A percentile compares a stretch with the other conserved stretches of the same genome.
phyloP scores from a whole-genome alignment of 805 yeast species.

The Candida sphagnicola region DNA sequence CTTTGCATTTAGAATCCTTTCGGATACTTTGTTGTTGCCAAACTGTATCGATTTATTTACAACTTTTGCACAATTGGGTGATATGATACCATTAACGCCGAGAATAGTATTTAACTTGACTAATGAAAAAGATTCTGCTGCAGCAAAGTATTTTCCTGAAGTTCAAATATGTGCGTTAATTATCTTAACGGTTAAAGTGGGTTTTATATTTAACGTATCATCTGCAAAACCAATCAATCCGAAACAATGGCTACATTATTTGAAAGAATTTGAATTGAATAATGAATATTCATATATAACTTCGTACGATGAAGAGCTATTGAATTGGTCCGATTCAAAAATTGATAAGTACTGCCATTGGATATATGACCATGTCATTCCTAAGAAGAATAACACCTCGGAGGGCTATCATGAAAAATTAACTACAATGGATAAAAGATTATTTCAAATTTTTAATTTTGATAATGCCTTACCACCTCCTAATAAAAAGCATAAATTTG shows the following conservation, averaged over 20 bases:
- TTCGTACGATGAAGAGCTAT: slow-evolving; percentile 21
- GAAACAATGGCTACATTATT: slow-evolving; percentile 13
- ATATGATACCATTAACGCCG: neutral
- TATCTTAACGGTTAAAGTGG: slow-evolving; percentile 26
- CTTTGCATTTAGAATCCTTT: slow-evolving; percentile 35
- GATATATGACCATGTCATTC: slow-evolving; percentile 36
- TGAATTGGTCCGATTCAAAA: slow-evolving; percentile 46
- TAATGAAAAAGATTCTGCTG: neutral
- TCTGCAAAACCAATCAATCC: slow-evolving; percentile 8
- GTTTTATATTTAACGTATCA: slow-evolving; percentile 19
- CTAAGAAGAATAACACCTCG: slow-evolving; percentile 13
- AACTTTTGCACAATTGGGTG: slow-evolving; percentile 18
- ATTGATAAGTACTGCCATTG: slow-evolving; percentile 48
- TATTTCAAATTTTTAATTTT: slow-evolving; percentile 27
- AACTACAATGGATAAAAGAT: slow-evolving; percentile 26
- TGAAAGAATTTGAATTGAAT: slow-evolving; percentile 15
- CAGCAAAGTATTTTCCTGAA: slow-evolving; percentile 30
- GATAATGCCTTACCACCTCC: slow-evolving; percentile 9
- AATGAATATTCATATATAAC: slow-evolving; percentile 12
- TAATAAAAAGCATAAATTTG: slow-evolving; percentile 4
- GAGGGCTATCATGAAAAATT: slow-evolving; percentile 14
- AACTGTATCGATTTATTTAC: slow-evolving; percentile 46
- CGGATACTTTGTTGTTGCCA: slow-evolving; percentile 43
- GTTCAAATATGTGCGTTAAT: slow-evolving; percentile 28
- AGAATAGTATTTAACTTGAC: neutral